These are phyloP conservation scores for Pseudogymnoascus destructans DNA, from an alignment of 2,329 filamentous ascomycete species.

Conservation along the genomic window DNA sequence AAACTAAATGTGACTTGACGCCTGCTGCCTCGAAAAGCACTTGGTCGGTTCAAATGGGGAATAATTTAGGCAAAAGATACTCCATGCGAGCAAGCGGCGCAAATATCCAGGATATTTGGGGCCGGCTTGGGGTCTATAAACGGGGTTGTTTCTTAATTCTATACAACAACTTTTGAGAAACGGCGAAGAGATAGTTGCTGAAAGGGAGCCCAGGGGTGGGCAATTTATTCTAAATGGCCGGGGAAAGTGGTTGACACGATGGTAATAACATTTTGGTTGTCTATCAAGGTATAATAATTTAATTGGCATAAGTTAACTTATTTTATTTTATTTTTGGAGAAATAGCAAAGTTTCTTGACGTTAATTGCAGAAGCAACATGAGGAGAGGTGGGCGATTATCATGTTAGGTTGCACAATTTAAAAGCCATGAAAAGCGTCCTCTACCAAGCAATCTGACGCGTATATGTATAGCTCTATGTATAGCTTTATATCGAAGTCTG, in stretches of 20 bases:
- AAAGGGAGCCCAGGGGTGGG: neutral
- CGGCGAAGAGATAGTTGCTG: neutral
- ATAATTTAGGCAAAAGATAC: neutral
- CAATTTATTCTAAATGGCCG: neutral
- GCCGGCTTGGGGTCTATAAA: neutral
- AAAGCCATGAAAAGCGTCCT: neutral
- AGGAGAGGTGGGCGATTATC: neutral
- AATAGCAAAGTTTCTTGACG: neutral
- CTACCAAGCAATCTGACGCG: neutral
- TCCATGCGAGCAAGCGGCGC: neutral
- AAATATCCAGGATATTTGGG: neutral
- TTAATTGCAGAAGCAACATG: neutral
- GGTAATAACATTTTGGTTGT: neutral
- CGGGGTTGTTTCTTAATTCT: neutral
- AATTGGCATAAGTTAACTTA: neutral
- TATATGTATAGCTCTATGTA: slow-evolving; percentile 8
- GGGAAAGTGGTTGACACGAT: neutral
- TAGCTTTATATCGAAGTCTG: slow-evolving; percentile 4
- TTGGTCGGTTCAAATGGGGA: neutral
- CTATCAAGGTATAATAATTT: neutral
- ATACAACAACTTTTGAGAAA: neutral
- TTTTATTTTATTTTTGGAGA: too few species aligned
- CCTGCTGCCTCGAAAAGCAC: neutral
- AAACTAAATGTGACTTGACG: neutral
- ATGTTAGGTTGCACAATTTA: too few species aligned